phyloP scores from a whole-genome alignment of 441 rosid species.

The Theobroma grandiflorum region DNA sequence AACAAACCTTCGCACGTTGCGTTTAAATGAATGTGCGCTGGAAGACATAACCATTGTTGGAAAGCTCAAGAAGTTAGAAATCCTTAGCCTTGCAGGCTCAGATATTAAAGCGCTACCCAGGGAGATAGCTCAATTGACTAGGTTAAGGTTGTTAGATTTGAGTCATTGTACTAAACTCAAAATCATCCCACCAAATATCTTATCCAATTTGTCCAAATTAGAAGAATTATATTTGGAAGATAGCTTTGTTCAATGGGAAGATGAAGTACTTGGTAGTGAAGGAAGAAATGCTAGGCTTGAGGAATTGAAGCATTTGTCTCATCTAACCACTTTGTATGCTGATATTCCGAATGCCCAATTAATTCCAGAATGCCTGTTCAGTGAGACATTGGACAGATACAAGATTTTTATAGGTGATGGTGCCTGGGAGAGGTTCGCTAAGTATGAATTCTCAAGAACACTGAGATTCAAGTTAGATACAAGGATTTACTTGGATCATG shows the following conservation, averaged over 20 bases:
- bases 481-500: too few species aligned
- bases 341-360: not conserved
- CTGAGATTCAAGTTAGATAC: not conserved
- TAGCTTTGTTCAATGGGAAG: not conserved
- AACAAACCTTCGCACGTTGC: not conserved
- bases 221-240: not conserved
- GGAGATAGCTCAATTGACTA: not conserved
- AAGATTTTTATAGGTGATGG: not conserved
- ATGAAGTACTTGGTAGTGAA: not conserved
- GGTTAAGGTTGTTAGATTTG: not conserved
- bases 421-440: not conserved
- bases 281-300: not conserved
- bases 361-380: not conserved
- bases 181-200: not conserved
- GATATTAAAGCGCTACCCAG: not conserved
- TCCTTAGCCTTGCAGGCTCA: not conserved
- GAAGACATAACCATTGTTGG: not conserved
- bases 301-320: not conserved
- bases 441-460: not conserved
- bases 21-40: rapidly evolving
- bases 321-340: not conserved
- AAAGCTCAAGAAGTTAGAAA: not conserved
- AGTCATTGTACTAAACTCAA: not conserved
- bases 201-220: not conserved
- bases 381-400: not conserved